phyloP scores from a whole-genome alignment of 2,329 filamentous ascomycete species.

The Cadophora sp. region DNA sequence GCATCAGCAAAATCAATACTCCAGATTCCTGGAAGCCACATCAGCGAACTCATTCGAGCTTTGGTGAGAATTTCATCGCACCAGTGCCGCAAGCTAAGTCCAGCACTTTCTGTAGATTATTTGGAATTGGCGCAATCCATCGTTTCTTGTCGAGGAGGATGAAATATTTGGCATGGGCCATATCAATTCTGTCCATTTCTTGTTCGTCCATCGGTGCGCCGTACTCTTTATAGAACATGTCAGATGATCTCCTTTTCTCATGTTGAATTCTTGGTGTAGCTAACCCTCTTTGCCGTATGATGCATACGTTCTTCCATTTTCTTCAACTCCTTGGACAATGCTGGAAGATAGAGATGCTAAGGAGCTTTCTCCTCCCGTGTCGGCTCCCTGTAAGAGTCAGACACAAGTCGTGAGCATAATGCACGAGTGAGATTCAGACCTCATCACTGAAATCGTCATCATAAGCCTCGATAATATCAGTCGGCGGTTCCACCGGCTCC shows the following conservation, averaged over 20 bases:
- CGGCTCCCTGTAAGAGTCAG: conserved; percentile 5
- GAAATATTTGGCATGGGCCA: conserved; percentile 33
- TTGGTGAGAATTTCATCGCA: background rate
- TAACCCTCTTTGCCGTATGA: conserved; percentile 14
- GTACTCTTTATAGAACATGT: conserved; percentile 22
- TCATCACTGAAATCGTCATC: conserved; percentile 20
- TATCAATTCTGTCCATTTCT: conserved; percentile 32
- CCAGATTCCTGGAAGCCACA: conserved; percentile 6
- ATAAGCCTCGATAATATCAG: conserved; percentile 20
- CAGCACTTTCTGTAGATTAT: conserved; percentile 44
- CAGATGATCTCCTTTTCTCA: background rate
- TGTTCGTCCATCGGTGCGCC: conserved; percentile 34
- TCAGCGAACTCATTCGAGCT: background rate
- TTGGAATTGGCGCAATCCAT: conserved; percentile 20
- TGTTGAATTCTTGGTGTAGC: background rate
- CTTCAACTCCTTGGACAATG: conserved; percentile 21
- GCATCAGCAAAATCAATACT: conserved; percentile 16
- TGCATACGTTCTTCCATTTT: conserved; percentile 16
- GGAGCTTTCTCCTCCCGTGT: conserved; percentile 11
- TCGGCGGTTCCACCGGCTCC: background rate
- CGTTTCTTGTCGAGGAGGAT: conserved; percentile 29
- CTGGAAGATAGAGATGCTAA: conserved; percentile 17
- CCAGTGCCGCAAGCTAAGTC: conserved; percentile 49
- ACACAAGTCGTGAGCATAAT: background rate
- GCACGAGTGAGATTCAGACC: background rate